Conservation (phyloP, 768 basidiomycete species). For the Hypsizygus marmoreus region DNA sequence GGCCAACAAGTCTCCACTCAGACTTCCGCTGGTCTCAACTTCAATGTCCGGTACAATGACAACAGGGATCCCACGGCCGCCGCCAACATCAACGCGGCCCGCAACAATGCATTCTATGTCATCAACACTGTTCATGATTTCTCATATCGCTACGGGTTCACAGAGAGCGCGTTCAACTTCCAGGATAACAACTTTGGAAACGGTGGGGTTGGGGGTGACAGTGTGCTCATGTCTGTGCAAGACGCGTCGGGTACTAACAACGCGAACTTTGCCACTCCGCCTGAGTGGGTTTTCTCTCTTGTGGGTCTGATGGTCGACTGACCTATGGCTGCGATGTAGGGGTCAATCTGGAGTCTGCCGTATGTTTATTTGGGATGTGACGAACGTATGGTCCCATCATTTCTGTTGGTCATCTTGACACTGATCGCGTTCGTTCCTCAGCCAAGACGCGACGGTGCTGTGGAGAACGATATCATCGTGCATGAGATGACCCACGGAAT, state of each 20-base stretch:
- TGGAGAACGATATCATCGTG: slow-evolving; percentile 60
- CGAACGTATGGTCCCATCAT: not conserved
- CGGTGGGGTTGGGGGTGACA: slow-evolving; percentile 52
- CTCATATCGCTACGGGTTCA: slow-evolving; percentile 46
- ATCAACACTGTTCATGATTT: slow-evolving; percentile 61
- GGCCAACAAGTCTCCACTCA: slow-evolving; percentile 30
- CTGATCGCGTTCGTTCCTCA: slow-evolving; percentile 12
- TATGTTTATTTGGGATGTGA: no score
- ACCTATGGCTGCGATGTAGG: slow-evolving; percentile 10
- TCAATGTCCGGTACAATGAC: slow-evolving; percentile 38
- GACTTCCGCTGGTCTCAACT: slow-evolving; percentile 37
- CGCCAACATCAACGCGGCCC: slow-evolving; percentile 51
- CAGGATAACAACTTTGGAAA: slow-evolving; percentile 55
- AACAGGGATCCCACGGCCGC: slow-evolving; percentile 35
- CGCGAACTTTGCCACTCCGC: slow-evolving; percentile 44
- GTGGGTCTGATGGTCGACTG: not conserved
- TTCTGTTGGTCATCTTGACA: not conserved
- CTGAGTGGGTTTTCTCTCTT: slow-evolving; percentile 35
- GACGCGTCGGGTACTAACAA: slow-evolving; percentile 45
- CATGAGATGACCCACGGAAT: slow-evolving; percentile 55
- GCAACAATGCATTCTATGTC: slow-evolving; percentile 58
- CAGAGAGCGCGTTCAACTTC: slow-evolving; percentile 61
- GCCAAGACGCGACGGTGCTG: slow-evolving; percentile 57
- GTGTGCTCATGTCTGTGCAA: slow-evolving; percentile 53
- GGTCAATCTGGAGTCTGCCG: slow-evolving; percentile 38